Percentiles rank a stretch among this genome's conserved stretches.
Conservation (phyloP, 2,329 filamentous ascomycete species). For the Fusarium agapanthi region DNA sequence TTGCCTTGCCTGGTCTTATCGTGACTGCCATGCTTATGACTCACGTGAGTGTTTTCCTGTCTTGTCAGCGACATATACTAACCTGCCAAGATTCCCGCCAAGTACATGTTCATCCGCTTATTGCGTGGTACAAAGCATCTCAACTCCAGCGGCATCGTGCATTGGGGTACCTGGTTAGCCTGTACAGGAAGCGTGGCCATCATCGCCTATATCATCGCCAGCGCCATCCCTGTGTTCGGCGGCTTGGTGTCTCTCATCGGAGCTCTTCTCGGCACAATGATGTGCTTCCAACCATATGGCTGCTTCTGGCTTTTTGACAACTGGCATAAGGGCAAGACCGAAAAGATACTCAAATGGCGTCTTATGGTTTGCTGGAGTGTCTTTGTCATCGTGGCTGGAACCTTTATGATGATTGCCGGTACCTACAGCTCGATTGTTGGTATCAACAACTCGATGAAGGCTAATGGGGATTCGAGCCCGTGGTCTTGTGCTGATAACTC, state of each 20-base stretch:
- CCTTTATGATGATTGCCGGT: conserved; percentile 54
- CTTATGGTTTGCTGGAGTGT: conserved; percentile 21
- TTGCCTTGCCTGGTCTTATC: conserved; percentile 43
- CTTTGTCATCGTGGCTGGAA: conserved; percentile 27
- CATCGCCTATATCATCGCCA: conserved; percentile 42
- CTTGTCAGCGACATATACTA: background rate
- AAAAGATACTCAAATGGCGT: conserved; percentile 8
- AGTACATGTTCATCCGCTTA: conserved; percentile 28
- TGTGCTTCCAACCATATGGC: conserved; percentile 44
- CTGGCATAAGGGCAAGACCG: conserved; percentile 25
- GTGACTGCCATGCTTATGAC: conserved; percentile 38
- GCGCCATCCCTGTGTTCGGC: conserved; percentile 40
- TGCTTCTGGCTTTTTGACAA: conserved; percentile 45
- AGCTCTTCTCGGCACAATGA: conserved; percentile 41
- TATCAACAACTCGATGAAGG: conserved; percentile 46
- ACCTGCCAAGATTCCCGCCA: conserved; percentile 13
- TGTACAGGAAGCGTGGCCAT: conserved; percentile 40
- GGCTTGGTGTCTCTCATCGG: conserved; percentile 43
- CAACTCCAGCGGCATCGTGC: conserved; percentile 39
- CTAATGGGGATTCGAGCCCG: conserved; percentile 46
- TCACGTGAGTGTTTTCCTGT: conserved; percentile 35
- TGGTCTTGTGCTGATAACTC: conserved; percentile 58
- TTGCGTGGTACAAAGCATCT: conserved; percentile 45
- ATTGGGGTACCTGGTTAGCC: conserved; percentile 46
- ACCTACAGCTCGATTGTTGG: conserved; percentile 55